Conservation (phyloP, 73 alveolate genomes). For the Loxodes magnus region DNA sequence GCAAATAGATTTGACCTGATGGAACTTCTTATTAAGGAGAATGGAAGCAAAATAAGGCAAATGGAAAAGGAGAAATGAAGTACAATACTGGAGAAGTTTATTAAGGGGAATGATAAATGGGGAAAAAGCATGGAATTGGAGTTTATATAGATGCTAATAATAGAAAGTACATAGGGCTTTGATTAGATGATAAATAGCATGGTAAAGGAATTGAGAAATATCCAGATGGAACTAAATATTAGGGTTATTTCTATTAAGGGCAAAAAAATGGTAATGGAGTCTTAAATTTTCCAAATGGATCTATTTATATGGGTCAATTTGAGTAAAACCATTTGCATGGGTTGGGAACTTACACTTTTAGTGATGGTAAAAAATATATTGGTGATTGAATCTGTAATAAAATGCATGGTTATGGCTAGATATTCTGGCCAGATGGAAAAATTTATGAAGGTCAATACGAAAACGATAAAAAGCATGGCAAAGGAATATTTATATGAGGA, state of each 20-base stretch:
- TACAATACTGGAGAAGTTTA: background rate
- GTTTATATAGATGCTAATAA: background rate
- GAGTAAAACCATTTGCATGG: background rate
- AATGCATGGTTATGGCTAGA: background rate
- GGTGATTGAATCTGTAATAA: constrained; percentile 3
- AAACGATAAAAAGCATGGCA: background rate
- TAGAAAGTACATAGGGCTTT: background rate
- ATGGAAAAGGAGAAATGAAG: background rate
- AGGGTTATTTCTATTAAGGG: background rate
- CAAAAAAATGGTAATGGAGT: constrained; percentile 2
- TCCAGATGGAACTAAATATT: constrained; percentile 1
- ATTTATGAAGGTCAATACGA: background rate
- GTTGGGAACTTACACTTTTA: background rate
- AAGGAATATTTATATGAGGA: background rate
- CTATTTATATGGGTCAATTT: constrained; percentile 8
- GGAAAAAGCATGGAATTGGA: background rate
- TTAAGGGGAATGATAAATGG: background rate
- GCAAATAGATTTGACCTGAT: background rate
- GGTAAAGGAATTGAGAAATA: constrained; percentile 9
- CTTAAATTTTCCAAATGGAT: background rate
- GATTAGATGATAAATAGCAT: background rate
- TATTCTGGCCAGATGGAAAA: constrained; percentile 1
- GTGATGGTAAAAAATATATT: background rate
- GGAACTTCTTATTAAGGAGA: background rate
- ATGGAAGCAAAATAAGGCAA: background rate